Conservation (phyloP, 2,329 filamentous ascomycete genomes). For the Raffaelea arxii region DNA sequence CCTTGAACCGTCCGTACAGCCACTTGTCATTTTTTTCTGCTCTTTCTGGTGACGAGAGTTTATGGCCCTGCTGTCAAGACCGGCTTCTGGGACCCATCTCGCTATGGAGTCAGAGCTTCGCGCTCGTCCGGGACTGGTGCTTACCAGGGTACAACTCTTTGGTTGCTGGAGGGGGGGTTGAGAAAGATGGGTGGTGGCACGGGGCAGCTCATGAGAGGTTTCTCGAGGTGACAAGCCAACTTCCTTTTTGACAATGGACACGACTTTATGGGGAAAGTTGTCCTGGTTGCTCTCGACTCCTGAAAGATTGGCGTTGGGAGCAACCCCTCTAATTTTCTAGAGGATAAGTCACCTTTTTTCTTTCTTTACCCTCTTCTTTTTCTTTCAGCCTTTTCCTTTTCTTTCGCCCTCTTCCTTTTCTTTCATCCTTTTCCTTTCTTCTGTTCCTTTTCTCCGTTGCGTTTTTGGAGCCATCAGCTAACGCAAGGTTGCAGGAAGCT, state of each 20-base stretch:
- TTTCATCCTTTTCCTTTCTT: too few relatives aligned
- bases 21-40: neutral
- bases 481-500: too few relatives aligned
- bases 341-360: slow-evolving; percentile 36
- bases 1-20: too few relatives aligned
- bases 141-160: neutral
- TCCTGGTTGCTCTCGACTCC: slow-evolving; percentile 40
- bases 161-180: too few relatives aligned
- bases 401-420: too few relatives aligned
- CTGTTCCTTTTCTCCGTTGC: too few relatives aligned
- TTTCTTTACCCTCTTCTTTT: neutral
- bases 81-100: slow-evolving; percentile 67
- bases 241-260: slow-evolving; percentile 23
- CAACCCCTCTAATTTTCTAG: slow-evolving; percentile 31
- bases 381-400: neutral
- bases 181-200: neutral
- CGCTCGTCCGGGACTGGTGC: slow-evolving; percentile 60
- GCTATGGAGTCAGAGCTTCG: slow-evolving; percentile 91
- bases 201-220: neutral
- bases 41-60: slow-evolving; percentile 10
- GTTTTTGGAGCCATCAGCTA: too few relatives aligned
- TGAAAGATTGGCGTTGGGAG: slow-evolving; percentile 38
- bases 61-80: too few relatives aligned
- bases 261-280: slow-evolving; percentile 27
- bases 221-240: slow-evolving; percentile 1